Evolutionary conservation across 179 eudicot genomes (phyloP), one percentile per base, ranked within the genome.

Genomic region (Amaranthus tricolor): DNA sequence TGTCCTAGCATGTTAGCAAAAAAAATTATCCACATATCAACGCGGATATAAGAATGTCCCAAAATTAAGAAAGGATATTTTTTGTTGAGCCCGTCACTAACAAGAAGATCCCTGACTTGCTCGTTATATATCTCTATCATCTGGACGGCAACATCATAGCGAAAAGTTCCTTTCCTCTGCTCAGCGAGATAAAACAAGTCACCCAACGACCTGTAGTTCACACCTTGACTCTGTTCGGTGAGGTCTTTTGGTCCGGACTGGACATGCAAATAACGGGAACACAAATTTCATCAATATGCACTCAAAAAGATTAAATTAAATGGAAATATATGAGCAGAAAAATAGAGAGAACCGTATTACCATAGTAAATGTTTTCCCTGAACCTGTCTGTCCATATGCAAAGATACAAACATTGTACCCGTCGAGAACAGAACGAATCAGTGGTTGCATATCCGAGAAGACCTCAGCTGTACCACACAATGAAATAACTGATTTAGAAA

Each of bases 91-190:
- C 96, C 91, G 62, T 91, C 98, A 48, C 88, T 78, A 62, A 77
- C 85, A 15, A 95, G 95, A 72, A 95, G 97, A 86, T 95, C 99
- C 81, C 97, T 82, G 75, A 95, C 97, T 95, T 95, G 99, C 79
- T 95, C 99, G 62, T 95, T 95, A 65, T 95, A 95, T 64, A 93
- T 95, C 81, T 95, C 99, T 81, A 93, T 93, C 99, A 95, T 95
- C 84, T 95, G 99, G 72, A 95, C 99, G 80, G 89, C 89, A 73
- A 95, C 93, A 69, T 93, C 97, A 75, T 95, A 95, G 55, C 76
- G 82, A 76, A 95, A 85, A 19, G 90, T 83, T 74, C 85, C 86
- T 85, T 80, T 87, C 73, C 98, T 90, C 75, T 92, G 92, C 80
- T 91, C 91, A 4, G 96, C 88, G 20, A 91, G 89, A 62, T 87